Evolutionary conservation across 73 alveolate species (phyloP), one percentile per base, ranked within the genome.

Genomic region (Stentor roeselii): DNA sequence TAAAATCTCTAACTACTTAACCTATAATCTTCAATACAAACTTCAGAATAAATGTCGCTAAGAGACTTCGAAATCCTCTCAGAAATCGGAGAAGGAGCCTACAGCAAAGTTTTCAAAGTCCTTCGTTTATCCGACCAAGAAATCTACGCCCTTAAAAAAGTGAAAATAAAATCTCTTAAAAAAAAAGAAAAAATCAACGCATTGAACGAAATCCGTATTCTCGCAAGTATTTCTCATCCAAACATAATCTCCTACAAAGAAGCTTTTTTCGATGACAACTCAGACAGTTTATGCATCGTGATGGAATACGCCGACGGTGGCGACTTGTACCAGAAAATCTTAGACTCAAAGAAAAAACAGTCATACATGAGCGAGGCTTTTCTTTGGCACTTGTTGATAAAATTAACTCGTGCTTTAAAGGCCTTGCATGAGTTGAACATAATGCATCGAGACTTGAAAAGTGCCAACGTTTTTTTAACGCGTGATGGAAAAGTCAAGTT

Each of bases 131-230:
- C 89, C 3, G 98, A 93, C 86, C 92, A 90, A 0, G 87, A 91
- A 83, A 91, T 90, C 35, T 94, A 94, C 86, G 98, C 98, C 0
- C 61, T 94, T 41, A 94, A 94, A 83, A 94, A 94, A 76, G 98
- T 94, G 39, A 89, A 92, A 92, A 85, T 94, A 86, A 60, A 89
- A 42, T 89, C 88, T 75, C 86, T 94, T 83, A 84, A 93, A 40
- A 97, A 92, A 59, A 94, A 94, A 85, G 98, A 94, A 83, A 89
- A 89, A 77, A 76, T 67, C 84, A 94, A 94, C 82, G 89, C 98
- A 1, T 86, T 94, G 59, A 94, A 94, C 90, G 98, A 94, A 87
- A 89, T 94, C 4, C 78, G 98, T 50, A 90, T 94, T 31, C 82
- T 94, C 39, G 98, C 98, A 42, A 87, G 95, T 60, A 90, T 94